A percentile compares a stretch with the other conserved stretches of the same genome.
These are phyloP conservation scores for Aspergillus ochraceus DNA, from an alignment of 2,329 filamentous ascomycete species.

Conservation along the genomic window DNA sequence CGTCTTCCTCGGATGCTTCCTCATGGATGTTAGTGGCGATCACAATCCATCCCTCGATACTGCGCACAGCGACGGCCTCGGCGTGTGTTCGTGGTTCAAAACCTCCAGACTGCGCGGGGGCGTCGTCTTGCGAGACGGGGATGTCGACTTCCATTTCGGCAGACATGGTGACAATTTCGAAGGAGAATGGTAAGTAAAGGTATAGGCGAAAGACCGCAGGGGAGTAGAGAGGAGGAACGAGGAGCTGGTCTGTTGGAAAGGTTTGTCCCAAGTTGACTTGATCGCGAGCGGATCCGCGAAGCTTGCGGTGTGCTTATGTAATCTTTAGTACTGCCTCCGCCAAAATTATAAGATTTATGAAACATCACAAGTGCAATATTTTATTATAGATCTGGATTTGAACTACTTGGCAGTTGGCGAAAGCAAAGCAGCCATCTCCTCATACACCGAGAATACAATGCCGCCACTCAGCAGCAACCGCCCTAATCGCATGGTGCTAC, in stretches of 20 bases:
- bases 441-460: constrained; percentile 64
- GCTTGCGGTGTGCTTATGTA: constrained; percentile 19
- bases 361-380: too few species aligned
- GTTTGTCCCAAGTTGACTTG: not conserved
- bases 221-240: not conserved
- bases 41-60: constrained; percentile 69
- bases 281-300: constrained; percentile 4
- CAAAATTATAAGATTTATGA: too few species aligned
- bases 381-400: too few species aligned
- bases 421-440: constrained; percentile 43
- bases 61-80: constrained; percentile 60
- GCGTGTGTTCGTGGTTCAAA: constrained; percentile 46
- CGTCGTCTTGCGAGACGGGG: constrained; percentile 36
- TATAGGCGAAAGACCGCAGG: not conserved
- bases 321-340: constrained; percentile 2
- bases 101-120: constrained; percentile 28
- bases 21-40: constrained; percentile 70
- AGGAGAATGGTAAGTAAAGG: too few species aligned
- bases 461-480: constrained; percentile 66
- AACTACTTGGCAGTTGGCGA: not conserved
- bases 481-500: constrained; percentile 67
- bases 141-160: constrained; percentile 49
- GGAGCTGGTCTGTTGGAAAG: not conserved
- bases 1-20: constrained; percentile 66
- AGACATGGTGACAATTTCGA: constrained; percentile 33